These are phyloP conservation scores for Fusarium penzigii DNA, from an alignment of 2,329 filamentous ascomycete genomes.

Conservation along the genomic window DNA sequence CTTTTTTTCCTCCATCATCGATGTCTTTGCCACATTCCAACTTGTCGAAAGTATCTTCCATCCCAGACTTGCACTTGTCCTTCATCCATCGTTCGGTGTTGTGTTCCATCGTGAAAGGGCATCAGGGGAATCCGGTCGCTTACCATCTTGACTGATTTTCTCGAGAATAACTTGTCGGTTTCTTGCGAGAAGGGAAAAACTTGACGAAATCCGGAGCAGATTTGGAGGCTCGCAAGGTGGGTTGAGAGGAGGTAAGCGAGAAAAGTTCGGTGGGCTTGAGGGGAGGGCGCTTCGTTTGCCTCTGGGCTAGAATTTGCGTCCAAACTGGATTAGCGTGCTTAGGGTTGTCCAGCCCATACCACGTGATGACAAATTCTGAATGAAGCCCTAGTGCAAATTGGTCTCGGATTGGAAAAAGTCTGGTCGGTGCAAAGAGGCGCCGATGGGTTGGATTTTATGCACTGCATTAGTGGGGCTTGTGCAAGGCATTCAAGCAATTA, in stretches of 20 bases:
- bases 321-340: conserved; percentile 38
- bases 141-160: conserved; percentile 70
- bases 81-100: conserved; percentile 22
- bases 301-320: conserved; percentile 41
- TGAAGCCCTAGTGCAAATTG: neutral
- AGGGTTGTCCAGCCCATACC: conserved; percentile 40
- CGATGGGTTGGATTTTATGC: conserved; percentile 19
- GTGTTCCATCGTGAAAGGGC: conserved; percentile 18
- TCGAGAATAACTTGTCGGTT: conserved; percentile 41
- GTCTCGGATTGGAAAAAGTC: conserved; percentile 17
- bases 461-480: conserved; percentile 17
- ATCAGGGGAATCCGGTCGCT: conserved; percentile 40
- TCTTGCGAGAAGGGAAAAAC: conserved; percentile 50
- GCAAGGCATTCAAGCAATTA: conserved; percentile 16
- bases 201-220: conserved; percentile 59
- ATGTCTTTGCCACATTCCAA: conserved; percentile 11
- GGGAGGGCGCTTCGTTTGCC: conserved; percentile 35
- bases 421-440: conserved; percentile 20
- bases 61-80: conserved; percentile 18
- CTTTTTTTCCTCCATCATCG: neutral
- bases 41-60: conserved; percentile 20
- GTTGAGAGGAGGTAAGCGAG: conserved; percentile 47
- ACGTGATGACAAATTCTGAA: conserved; percentile 34
- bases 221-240: conserved; percentile 52
- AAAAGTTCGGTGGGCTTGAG: conserved; percentile 49